phyloP scores from a whole-genome alignment of 192 early-diverging fungal genomes.

The Backusella parvicylindrica region DNA sequence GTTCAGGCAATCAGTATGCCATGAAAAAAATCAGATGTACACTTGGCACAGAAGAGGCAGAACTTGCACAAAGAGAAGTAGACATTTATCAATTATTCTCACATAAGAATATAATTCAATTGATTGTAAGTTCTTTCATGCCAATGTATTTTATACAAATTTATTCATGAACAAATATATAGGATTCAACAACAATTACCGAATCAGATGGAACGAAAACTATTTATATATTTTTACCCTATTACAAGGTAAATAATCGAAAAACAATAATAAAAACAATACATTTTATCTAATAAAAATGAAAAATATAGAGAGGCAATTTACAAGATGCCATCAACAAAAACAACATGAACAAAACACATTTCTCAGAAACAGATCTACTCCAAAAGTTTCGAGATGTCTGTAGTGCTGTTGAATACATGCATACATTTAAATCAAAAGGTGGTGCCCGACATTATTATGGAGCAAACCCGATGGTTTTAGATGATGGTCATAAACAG shows the following conservation, averaged over 20 bases:
- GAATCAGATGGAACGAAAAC: constrained; percentile 49
- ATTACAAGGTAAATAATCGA: constrained; percentile 43
- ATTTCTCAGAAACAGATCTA: constrained; percentile 54
- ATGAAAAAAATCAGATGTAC: constrained; percentile 67
- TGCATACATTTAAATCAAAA: constrained; percentile 61
- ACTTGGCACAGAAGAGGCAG: constrained; percentile 51
- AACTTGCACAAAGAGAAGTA: constrained; percentile 61
- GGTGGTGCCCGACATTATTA: constrained; percentile 47
- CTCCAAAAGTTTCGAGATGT: constrained; percentile 53
- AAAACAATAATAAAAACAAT: too few species aligned
- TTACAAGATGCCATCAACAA: constrained; percentile 57
- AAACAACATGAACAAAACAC: constrained; percentile 41
- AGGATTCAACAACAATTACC: constrained; percentile 53
- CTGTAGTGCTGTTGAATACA: constrained; percentile 50
- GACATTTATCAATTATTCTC: constrained; percentile 62
- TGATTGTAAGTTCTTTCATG: constrained; percentile 42
- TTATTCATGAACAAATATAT: background rate
- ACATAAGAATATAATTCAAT: constrained; percentile 62
- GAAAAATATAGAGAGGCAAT: constrained; percentile 40
- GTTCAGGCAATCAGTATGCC: constrained; percentile 45
- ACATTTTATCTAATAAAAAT: background rate
- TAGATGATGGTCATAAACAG: constrained; percentile 41
- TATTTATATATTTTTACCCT: constrained; percentile 70
- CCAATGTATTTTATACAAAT: too few species aligned
- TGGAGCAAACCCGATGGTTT: constrained; percentile 57